Base-by-base conservation (phyloP, 2,329 filamentous ascomycete species). In the Aspergillus pseudoterreus region DNA sequence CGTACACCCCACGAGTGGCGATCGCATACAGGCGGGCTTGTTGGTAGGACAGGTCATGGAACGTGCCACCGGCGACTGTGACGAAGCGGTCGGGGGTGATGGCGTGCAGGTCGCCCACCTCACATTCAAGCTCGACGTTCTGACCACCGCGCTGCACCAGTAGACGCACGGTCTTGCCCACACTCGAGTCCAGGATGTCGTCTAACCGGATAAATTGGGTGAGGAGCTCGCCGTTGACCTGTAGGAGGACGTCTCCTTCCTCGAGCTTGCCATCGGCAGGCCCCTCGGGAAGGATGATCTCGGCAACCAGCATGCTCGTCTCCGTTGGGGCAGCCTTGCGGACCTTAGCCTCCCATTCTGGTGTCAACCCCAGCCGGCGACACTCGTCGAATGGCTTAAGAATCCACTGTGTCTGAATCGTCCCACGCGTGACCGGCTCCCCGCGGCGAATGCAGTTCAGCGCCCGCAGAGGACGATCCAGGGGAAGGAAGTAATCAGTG, bases 301-400 rank as follows among this genome's bases (percentile, higher is more conserved):
- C 95, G 17, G 92, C 92, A 11, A 96, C 92, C 24, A 99, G 82
- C 90, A 99, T 92, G 65, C 94, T 95, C 21, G 91, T 97, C 74
- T 96, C 94, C 62, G 89, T 87, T 1, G 95, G 94, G 60, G 96
- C 95, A 22, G 83, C 79, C 60, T 88, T 84, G 32, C 94, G 86
- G 57, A 95, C 84, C 51, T 86, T 85, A 35, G 88, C 86, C 75
- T 99, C 94, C 85, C 90, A 95, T 47, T 90, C 82, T 0, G 91
- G 80, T 2, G 83, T 90, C 54, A 99, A 78, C 6, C 94, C 94
- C 10, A 99, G 78, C 53, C 94, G 83, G 49, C 92, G 85, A 71
- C 94, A 97, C 70, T 99, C 95, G 62, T 99, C 95, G 63, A 99
- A 99, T 0, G 94, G 90, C 72, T 97, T 97, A 56, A 99, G 82